These are phyloP conservation scores for Eimeria zaria DNA, from an alignment of 169 alveolate species.

Conservation along the genomic window DNA sequence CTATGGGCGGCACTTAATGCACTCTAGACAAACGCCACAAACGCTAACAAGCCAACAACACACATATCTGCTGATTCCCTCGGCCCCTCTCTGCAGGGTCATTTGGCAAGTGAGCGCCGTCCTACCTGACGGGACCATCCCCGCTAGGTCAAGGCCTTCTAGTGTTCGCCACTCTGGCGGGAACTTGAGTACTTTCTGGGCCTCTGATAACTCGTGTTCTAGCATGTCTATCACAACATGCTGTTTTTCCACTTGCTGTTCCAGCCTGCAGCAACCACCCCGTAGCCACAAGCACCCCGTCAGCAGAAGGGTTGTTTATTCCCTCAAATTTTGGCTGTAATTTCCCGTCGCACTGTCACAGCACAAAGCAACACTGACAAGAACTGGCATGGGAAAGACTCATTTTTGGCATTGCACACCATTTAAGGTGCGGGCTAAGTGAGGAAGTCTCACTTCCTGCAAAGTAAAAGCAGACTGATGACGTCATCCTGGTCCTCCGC, in stretches of 20 bases:
- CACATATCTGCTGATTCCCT: neutral
- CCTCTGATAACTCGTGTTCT: constrained; percentile 87
- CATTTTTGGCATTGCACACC: neutral
- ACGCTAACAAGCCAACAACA: neutral
- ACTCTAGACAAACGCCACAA: neutral
- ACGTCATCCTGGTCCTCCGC: constrained; percentile 88
- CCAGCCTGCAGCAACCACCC: constrained; percentile 83
- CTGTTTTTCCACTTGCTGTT: constrained; percentile 88
- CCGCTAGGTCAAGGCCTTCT: constrained; percentile 82
- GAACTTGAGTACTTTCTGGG: constrained; percentile 86
- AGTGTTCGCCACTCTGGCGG: constrained; percentile 90
- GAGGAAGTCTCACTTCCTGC: constrained; percentile 84
- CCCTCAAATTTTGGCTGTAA: neutral
- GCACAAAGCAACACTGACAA: neutral
- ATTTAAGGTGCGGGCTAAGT: neutral
- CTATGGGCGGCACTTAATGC: neutral
- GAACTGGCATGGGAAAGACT: neutral
- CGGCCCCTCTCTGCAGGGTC: neutral
- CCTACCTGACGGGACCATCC: constrained; percentile 76
- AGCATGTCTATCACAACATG: constrained; percentile 88
- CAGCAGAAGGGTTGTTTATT: neutral
- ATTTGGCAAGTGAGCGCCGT: neutral
- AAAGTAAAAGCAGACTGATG: constrained; percentile 85
- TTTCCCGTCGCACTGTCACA: neutral
- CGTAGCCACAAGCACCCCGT: neutral